Evolutionary conservation across 2,329 filamentous ascomycete species (phyloP).

Genomic region (Ascosphaera aggregata): DNA sequence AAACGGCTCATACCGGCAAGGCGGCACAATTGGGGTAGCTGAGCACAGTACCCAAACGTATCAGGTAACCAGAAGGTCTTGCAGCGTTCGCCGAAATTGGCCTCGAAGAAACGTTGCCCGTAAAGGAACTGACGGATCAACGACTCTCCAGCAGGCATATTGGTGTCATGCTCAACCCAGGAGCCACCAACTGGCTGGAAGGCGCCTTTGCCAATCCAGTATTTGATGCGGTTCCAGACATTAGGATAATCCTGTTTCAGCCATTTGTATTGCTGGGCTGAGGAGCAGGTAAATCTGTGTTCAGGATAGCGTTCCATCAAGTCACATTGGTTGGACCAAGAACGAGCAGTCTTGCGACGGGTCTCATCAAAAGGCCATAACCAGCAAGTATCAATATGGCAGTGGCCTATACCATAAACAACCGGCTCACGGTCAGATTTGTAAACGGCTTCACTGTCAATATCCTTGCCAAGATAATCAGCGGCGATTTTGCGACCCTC

Average conservation of each 20-base stretch:
- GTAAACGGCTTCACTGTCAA: conserved; percentile 72
- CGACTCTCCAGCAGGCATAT: conserved; percentile 87
- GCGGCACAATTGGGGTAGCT: conserved; percentile 81
- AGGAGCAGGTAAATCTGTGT: conserved; percentile 74
- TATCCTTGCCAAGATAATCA: conserved; percentile 56
- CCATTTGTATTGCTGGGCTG: conserved; percentile 98
- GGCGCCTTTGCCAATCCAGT: conserved; percentile 67
- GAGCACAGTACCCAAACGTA: conserved; percentile 91
- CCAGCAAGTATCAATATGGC: conserved; percentile 97
- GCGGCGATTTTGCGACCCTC: conserved; percentile 63
- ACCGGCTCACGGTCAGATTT: conserved; percentile 48
- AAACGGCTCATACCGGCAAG: conserved; percentile 92
- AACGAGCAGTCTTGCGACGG: conserved; percentile 83
- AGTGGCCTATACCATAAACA: conserved; percentile 81
- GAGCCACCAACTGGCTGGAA: conserved; percentile 94
- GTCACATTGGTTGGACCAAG: conserved; percentile 92
- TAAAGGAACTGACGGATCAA: conserved; percentile 87
- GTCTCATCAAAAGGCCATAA: conserved; percentile 97
- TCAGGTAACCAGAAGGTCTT: conserved; percentile 95
- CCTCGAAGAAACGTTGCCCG: conserved; percentile 85
- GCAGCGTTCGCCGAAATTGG: conserved; percentile 69
- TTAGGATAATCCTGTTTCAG: conserved; percentile 72
- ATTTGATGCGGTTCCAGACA: conserved; percentile 73
- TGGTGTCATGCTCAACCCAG: conserved; percentile 98
- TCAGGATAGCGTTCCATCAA: conserved; percentile 90